Evolutionary conservation across 805 yeast genomes (phyloP).

Genomic region (Hermanozyma aechmeae): DNA sequence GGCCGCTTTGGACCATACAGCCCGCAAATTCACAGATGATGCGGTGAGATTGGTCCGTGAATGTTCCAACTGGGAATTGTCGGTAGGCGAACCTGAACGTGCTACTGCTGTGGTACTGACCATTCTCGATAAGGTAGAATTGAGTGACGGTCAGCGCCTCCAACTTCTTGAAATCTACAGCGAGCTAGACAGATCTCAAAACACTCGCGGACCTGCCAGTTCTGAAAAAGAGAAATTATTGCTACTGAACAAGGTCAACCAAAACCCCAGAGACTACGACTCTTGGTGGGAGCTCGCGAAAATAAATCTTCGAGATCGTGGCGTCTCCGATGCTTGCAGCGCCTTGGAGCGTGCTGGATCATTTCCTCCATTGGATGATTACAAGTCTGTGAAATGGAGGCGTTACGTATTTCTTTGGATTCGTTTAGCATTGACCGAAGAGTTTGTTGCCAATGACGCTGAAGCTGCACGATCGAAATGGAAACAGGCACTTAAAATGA

Average conservation of each 20-base stretch:
- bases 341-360: too few relatives aligned
- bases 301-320: too few relatives aligned
- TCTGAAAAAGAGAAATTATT: constrained; percentile 42
- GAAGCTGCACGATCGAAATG: constrained; percentile 43
- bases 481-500: constrained; percentile 33
- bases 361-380: too few relatives aligned
- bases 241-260: constrained; percentile 41
- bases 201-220: constrained; percentile 39
- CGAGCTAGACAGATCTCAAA: constrained; percentile 58
- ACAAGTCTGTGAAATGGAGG: constrained; percentile 45
- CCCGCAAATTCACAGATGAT: too few relatives aligned
- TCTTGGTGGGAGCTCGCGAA: constrained; percentile 75
- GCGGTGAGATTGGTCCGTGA: constrained; percentile 27
- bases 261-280: constrained; percentile 54
- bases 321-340: too few relatives aligned
- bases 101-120: constrained; percentile 50
- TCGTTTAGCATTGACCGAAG: constrained; percentile 53
- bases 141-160: too few relatives aligned
- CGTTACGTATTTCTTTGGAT: constrained; percentile 67
- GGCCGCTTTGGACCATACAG: constrained; percentile 59
- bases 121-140: too few relatives aligned
- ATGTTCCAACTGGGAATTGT: constrained; percentile 70
- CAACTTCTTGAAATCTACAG: constrained; percentile 37
- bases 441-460: constrained; percentile 34
- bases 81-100: constrained; percentile 51